Conservation (phyloP, 768 basidiomycete genomes). For the Ramaria sp. region DNA sequence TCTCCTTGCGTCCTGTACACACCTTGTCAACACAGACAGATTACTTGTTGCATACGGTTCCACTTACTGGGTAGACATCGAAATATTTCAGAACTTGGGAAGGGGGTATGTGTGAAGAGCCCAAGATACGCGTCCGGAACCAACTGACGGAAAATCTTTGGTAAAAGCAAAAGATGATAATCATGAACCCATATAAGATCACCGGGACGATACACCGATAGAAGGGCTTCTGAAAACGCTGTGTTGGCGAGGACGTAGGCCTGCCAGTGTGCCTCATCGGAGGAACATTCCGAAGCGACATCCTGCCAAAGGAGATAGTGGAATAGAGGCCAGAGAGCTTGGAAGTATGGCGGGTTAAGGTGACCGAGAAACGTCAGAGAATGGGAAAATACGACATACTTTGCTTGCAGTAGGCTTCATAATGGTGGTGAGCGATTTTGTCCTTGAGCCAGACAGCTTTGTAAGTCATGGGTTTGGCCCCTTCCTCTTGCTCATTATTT, state of each 20-base stretch:
- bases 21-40: not conserved
- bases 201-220: slow-evolving; percentile 60
- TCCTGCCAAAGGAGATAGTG: slow-evolving; percentile 99
- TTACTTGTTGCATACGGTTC: not conserved
- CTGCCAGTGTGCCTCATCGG: slow-evolving; percentile 64
- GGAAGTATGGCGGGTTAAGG: not conserved
- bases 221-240: slow-evolving; percentile 51
- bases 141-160: slow-evolving; percentile 67
- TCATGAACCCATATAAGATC: slow-evolving; percentile 93
- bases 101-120: slow-evolving; percentile 95
- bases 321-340: slow-evolving; percentile 95
- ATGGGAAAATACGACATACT: slow-evolving; percentile 43
- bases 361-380: not conserved
- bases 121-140: slow-evolving; percentile 61
- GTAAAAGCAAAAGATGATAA: slow-evolving; percentile 91
- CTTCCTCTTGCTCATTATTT: slow-evolving; percentile 24
- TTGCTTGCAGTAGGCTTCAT: slow-evolving; percentile 96
- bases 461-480: slow-evolving; percentile 13
- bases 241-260: slow-evolving; percentile 76
- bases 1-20: slow-evolving; percentile 68
- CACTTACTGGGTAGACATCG: slow-evolving; percentile 77
- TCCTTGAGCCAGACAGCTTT: slow-evolving; percentile 81
- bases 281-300: slow-evolving; percentile 79
- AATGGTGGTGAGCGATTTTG: slow-evolving; percentile 83
- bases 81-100: slow-evolving; percentile 95